Base-by-base conservation (phyloP, 2,329 filamentous ascomycete species). In the Escovopsis sp. region DNA sequence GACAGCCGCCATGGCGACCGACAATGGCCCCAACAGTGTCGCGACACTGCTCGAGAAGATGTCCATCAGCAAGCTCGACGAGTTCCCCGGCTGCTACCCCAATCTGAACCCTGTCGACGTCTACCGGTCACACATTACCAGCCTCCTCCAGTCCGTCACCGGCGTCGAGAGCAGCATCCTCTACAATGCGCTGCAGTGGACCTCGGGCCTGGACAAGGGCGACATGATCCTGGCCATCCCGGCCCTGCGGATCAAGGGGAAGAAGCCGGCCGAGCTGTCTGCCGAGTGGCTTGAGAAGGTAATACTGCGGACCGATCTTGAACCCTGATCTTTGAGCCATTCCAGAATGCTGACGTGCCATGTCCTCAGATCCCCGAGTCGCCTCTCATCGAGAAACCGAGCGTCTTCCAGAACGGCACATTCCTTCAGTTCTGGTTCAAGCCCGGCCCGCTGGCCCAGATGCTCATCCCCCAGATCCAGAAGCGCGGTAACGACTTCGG, bases 141-240 rank as follows among this genome's bases (percentile, higher is more conserved):
- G 80, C 36, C 66, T 84, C 39, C 65, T 93, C 35, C 66, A 75
- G 32, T 66, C 75, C 18, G 72, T 86, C 46, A 84, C 81, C 3
- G 82, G 80, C 19, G 80, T 85, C 26, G 80, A 85, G 45, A 59
- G 70, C 32, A 67, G 71, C 42, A 76, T 86, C 52, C 80, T 93
- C 57, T 87, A 84, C 63, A 75, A 77, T 26, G 77, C 77, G 33
- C 66, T 94, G 36, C 75, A 82, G 65, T 89, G 84, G 83, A 89
- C 85, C 5, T 69, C 76, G 48, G 76, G 80, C 33, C 69, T 87
- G 19, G 85, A 91, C 50, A 86, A 88, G 67, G 86, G 86, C 39
- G 86, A 94, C 62, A 65, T 93, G 52, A 74, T 84, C 42, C 64
- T 94, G 38, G 80, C 85, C 8, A 77, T 85, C 8, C 83, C 86